phyloP scores from a whole-genome alignment of 2,329 filamentous ascomycete genomes.

The Colletotrichum echinochloae region DNA sequence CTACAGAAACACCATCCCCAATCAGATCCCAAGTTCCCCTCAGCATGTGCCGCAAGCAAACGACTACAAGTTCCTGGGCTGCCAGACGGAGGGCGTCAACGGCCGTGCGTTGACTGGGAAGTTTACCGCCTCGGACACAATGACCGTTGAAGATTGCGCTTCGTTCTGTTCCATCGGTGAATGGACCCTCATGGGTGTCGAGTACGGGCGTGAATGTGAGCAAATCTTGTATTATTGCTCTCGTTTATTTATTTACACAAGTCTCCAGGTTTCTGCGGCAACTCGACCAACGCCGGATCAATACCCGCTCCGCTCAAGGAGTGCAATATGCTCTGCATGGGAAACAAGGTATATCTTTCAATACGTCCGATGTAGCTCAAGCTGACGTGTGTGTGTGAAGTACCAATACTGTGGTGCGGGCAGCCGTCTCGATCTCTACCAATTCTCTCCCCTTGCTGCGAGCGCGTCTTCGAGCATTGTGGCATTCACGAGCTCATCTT shows the following conservation, averaged over 20 bases:
- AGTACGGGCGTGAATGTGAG: constrained; percentile 47
- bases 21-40: constrained; percentile 34
- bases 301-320: constrained; percentile 33
- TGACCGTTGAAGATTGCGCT: constrained; percentile 45
- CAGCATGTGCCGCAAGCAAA: constrained; percentile 38
- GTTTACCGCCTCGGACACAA: constrained; percentile 42
- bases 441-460: not conserved
- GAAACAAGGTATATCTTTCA: constrained; percentile 32
- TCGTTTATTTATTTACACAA: not conserved
- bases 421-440: constrained; percentile 38
- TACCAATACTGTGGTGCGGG: constrained; percentile 39
- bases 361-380: not conserved
- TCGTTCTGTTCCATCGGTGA: constrained; percentile 43
- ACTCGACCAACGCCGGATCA: constrained; percentile 39
- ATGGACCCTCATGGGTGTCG: constrained; percentile 44
- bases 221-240: not conserved
- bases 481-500: not conserved
- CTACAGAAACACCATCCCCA: constrained; percentile 42
- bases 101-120: constrained; percentile 41
- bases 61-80: constrained; percentile 43
- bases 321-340: constrained; percentile 44
- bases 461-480: constrained; percentile 7
- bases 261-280: constrained; percentile 42
- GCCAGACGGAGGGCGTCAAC: constrained; percentile 42
- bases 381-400: constrained; percentile 17